A percentile compares a stretch with the other conserved stretches of the same genome.
Evolutionary conservation across 2,329 filamentous ascomycete species (phyloP).

Genomic region (Aureobasidium leucospermi): DNA sequence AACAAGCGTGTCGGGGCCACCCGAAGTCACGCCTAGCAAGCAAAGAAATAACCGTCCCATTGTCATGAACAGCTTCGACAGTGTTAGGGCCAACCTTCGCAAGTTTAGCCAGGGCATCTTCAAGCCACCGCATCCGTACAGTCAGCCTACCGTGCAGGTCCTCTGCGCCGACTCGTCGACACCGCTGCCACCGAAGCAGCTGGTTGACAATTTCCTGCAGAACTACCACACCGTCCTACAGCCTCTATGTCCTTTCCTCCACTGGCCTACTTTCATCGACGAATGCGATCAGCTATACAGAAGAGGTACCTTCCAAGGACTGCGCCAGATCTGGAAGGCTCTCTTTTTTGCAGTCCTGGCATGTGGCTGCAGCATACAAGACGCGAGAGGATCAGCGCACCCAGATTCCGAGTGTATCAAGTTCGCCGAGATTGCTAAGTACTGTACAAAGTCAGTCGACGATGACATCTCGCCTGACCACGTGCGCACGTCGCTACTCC

Average conservation of each 20-base stretch:
- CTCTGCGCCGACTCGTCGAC: slow-evolving; percentile 34
- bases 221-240: slow-evolving; percentile 74
- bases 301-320: slow-evolving; percentile 51
- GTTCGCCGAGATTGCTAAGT: slow-evolving; percentile 64
- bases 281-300: slow-evolving; percentile 73
- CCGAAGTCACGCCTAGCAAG: slow-evolving; percentile 28
- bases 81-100: slow-evolving; percentile 65
- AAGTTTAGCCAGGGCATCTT: slow-evolving; percentile 71
- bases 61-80: slow-evolving; percentile 60
- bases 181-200: slow-evolving; percentile 59
- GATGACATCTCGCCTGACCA: slow-evolving; percentile 71
- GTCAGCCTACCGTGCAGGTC: slow-evolving; percentile 44
- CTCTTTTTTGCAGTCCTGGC: slow-evolving; percentile 79
- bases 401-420: slow-evolving; percentile 50
- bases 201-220: slow-evolving; percentile 64
- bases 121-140: slow-evolving; percentile 65
- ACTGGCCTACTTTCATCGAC: slow-evolving; percentile 76
- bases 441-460: slow-evolving; percentile 71
- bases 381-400: slow-evolving; percentile 47
- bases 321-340: slow-evolving; percentile 64
- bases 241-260: slow-evolving; percentile 72
- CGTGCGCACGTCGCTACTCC: slow-evolving; percentile 63
- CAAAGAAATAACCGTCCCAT: slow-evolving; percentile 55
- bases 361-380: slow-evolving; percentile 68
- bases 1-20: not conserved